phyloP scores from a whole-genome alignment of 441 rosid genomes.

The Hura crepitans region DNA sequence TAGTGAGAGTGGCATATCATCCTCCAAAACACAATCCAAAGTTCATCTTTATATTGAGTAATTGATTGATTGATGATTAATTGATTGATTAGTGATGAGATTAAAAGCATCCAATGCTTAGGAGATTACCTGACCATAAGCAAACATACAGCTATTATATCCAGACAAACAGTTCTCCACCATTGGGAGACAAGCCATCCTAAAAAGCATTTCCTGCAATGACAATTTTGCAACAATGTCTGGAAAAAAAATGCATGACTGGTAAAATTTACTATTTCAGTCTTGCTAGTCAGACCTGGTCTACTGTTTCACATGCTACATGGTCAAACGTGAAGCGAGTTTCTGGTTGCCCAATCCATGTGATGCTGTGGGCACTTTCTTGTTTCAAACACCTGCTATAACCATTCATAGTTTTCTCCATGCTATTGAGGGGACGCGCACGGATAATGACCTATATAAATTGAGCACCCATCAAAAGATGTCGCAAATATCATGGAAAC shows the following conservation, averaged over 20 bases:
- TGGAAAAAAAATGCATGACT: not conserved
- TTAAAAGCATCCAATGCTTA: constrained; percentile 1
- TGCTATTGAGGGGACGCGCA: constrained; percentile 80
- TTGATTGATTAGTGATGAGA: too few species aligned
- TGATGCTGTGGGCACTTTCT: constrained; percentile 74
- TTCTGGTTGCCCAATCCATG: constrained; percentile 93
- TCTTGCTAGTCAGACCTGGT: constrained; percentile 60
- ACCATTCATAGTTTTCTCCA: constrained; percentile 71
- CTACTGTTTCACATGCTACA: constrained; percentile 90
- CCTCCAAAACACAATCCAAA: too few species aligned
- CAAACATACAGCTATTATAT: constrained; percentile 97
- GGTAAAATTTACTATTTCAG: not conserved
- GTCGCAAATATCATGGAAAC: not conserved
- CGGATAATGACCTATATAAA: constrained; percentile 75
- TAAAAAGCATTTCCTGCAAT: constrained; percentile 79
- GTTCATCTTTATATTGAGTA: too few species aligned
- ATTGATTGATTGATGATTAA: too few species aligned
- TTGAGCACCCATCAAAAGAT: constrained; percentile 19
- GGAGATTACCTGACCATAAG: constrained; percentile 84
- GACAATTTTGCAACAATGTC: constrained; percentile 5
- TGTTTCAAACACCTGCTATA: constrained; percentile 88
- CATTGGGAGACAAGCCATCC: constrained; percentile 91
- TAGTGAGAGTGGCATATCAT: too few species aligned
- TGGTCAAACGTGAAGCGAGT: constrained; percentile 85
- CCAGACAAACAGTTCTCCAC: constrained; percentile 98